Evolutionary conservation across 805 yeast genomes (phyloP).

Genomic region (Komagataella phaffii): DNA sequence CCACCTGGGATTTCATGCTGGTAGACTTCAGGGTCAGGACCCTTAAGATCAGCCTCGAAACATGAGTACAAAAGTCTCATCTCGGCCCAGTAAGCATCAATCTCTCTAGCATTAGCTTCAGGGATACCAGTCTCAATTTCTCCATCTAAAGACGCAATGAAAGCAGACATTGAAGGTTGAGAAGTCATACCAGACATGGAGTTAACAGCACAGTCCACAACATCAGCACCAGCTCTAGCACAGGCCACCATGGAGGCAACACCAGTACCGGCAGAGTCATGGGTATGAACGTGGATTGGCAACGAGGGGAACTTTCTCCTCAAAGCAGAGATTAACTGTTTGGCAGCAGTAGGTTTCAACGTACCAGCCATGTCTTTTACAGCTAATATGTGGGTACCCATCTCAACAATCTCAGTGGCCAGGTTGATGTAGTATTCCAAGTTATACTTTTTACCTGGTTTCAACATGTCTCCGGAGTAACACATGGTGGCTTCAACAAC

Average conservation of each 20-base stretch:
- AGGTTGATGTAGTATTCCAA: conserved; percentile 76
- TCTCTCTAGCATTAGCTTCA: conserved; percentile 55
- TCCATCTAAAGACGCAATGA: conserved; percentile 86
- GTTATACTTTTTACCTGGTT: conserved; percentile 92
- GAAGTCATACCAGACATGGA: conserved; percentile 98
- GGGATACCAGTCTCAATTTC: conserved; percentile 63
- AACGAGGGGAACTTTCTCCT: conserved; percentile 82
- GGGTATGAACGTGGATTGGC: conserved; percentile 98
- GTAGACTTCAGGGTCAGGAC: conserved; percentile 99
- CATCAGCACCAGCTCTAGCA: conserved; percentile 95
- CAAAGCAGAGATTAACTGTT: conserved; percentile 60
- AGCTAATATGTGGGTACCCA: conserved; percentile 96
- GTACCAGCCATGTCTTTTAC: conserved; percentile 99
- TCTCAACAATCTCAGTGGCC: conserved; percentile 69
- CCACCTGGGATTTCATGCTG: conserved; percentile 99
- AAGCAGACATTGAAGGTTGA: conserved; percentile 91
- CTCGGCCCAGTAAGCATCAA: conserved; percentile 97
- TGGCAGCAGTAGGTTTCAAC: conserved; percentile 90
- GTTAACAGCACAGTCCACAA: conserved; percentile 93
- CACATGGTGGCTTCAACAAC: conserved; percentile 98
- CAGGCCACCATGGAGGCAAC: conserved; percentile 93
- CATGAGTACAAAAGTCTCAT: conserved; percentile 94
- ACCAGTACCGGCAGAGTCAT: conserved; percentile 99
- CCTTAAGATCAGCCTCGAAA: conserved; percentile 96
- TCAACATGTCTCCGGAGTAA: conserved; percentile 97